Conservation (phyloP, 1,284 basidiomycete species). For the Ganoderma lingzhi region DNA sequence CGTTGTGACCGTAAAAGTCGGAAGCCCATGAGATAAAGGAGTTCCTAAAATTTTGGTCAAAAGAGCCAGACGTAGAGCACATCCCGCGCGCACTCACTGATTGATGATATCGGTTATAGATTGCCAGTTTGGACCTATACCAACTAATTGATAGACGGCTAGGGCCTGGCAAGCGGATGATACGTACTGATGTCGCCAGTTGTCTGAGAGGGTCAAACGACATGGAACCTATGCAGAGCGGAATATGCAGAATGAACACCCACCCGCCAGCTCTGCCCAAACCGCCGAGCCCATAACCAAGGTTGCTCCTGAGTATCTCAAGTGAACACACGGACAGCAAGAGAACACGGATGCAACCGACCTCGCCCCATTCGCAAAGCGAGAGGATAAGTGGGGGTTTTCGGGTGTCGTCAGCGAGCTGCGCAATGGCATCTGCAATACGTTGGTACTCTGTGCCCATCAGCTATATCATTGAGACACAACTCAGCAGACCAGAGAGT, state of each 20-base stretch:
- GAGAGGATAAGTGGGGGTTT: conserved; percentile 56
- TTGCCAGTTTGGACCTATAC: conserved; percentile 42
- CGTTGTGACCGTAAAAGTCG: conserved; percentile 69
- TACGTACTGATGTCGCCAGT: conserved; percentile 44
- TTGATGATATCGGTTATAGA: conserved; percentile 53
- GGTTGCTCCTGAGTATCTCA: conserved; percentile 36
- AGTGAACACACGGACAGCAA: neutral
- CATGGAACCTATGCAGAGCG: neutral
- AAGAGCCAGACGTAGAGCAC: neutral
- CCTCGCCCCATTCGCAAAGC: conserved; percentile 61
- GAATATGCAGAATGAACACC: conserved; percentile 20
- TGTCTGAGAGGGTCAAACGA: conserved; percentile 28
- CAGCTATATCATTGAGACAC: neutral
- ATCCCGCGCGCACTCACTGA: conserved; percentile 37
- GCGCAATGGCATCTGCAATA: conserved; percentile 55
- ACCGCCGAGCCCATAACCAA: conserved; percentile 49
- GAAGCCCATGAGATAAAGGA: conserved; percentile 57
- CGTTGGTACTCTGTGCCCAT: conserved; percentile 51
- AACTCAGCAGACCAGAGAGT: neutral
- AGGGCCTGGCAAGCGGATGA: neutral
- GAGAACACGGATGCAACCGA: conserved; percentile 34
- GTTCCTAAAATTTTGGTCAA: conserved; percentile 35
- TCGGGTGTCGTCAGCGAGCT: conserved; percentile 47
- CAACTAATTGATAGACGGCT: neutral
- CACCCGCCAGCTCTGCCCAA: conserved; percentile 56